These are phyloP conservation scores for Solanum etuberosum DNA, from an alignment of 257 asterid species.

Conservation along the genomic window DNA sequence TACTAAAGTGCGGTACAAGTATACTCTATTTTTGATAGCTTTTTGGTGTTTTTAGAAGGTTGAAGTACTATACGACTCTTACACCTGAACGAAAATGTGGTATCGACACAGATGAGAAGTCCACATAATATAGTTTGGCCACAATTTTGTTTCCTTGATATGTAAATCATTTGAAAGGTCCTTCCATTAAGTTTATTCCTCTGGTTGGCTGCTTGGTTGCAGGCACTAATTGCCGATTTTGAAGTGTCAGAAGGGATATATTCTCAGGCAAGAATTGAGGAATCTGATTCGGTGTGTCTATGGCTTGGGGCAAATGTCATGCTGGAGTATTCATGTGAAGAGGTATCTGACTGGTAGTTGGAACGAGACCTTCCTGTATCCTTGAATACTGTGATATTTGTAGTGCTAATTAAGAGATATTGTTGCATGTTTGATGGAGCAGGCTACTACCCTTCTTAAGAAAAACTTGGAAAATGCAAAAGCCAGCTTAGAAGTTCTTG, in stretches of 20 bases:
- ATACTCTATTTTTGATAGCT: background rate
- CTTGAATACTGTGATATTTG: background rate
- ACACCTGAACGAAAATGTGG: background rate
- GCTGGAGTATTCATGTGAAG: constrained; percentile 86
- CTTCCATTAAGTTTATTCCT: background rate
- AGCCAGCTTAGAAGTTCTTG: constrained; percentile 80
- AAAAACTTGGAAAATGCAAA: constrained; percentile 82
- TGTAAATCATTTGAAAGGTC: background rate
- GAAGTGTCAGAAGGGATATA: constrained; percentile 96
- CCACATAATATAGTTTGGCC: background rate
- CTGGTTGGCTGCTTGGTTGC: constrained; percentile 9
- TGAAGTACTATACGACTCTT: background rate
- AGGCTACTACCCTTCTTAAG: constrained; percentile 76
- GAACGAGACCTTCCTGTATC: background rate
- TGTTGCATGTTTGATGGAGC: constrained; percentile 6
- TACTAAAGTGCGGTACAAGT: background rate
- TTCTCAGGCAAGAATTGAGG: constrained; percentile 73
- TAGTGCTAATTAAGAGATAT: background rate
- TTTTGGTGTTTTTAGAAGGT: background rate
- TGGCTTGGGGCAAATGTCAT: constrained; percentile 99
- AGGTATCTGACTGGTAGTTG: constrained; percentile 29
- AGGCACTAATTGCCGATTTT: constrained; percentile 78
- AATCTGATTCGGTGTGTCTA: constrained; percentile 74
- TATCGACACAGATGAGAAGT: background rate
- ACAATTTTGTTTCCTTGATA: background rate